Conservation (phyloP, 306 rosid species). For the Morella rubra region DNA sequence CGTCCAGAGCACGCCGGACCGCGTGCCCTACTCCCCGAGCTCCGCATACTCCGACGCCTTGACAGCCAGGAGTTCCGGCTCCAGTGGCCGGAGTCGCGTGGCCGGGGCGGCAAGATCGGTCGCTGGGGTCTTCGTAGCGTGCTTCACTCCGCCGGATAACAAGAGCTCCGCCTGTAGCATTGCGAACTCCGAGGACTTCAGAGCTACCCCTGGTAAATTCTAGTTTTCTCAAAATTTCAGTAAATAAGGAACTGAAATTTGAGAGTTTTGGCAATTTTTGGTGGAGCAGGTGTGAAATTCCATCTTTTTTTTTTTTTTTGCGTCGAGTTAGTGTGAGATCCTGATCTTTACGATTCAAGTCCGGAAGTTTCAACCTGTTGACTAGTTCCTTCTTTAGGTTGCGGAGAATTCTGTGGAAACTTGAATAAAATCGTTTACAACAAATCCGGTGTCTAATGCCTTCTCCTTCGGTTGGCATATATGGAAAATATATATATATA, state of each 20-base stretch:
- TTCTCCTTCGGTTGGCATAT: neutral
- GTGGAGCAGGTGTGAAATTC: constrained; percentile 1
- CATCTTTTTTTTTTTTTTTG: neutral
- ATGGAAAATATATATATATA: too few species aligned
- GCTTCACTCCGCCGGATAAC: constrained; percentile 77
- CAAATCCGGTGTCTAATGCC: neutral
- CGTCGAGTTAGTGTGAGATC: neutral
- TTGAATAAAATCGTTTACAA: neutral
- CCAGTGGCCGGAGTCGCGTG: constrained; percentile 35
- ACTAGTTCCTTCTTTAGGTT: constrained; percentile 23
- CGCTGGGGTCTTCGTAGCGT: constrained; percentile 51
- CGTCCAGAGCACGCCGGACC: constrained; percentile 33
- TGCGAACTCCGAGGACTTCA: constrained; percentile 50
- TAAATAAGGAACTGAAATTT: neutral
- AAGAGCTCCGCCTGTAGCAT: constrained; percentile 40
- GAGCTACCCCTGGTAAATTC: constrained; percentile 47
- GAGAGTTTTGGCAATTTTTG: constrained; percentile 5
- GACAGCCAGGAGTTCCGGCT: constrained; percentile 25
- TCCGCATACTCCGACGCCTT: constrained; percentile 42
- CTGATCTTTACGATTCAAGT: constrained; percentile 5
- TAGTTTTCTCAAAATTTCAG: neutral
- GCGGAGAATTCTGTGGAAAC: constrained; percentile 21
- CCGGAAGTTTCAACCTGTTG: constrained; percentile 5
- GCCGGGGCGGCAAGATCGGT: constrained; percentile 55
- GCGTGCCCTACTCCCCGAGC: constrained; percentile 31